Evolutionary conservation across 1,284 basidiomycete genomes (phyloP).

Genomic region (Fomitopsis pinicola): DNA sequence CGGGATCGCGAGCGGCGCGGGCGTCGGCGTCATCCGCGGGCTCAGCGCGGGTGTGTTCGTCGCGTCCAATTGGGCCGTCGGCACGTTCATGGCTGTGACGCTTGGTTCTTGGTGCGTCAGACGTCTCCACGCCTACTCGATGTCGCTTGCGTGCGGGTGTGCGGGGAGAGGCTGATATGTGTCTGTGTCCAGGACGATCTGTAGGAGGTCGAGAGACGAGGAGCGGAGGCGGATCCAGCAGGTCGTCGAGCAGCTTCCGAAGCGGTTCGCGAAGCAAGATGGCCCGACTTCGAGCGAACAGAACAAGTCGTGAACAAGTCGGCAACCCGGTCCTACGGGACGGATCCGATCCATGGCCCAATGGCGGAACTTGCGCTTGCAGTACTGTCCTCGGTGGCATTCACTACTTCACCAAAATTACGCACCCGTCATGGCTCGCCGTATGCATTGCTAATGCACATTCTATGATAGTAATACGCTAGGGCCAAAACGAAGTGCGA

Average conservation of each 20-base stretch:
- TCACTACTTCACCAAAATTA: not conserved
- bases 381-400: not conserved
- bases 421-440: not conserved
- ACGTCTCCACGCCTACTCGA: not conserved
- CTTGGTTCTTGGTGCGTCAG: constrained; percentile 43
- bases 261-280: constrained; percentile 43
- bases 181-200: constrained; percentile 49
- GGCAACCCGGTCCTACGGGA: not conserved
- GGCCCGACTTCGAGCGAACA: constrained; percentile 2
- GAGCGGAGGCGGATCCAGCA: constrained; percentile 53
- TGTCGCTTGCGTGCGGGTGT: not conserved
- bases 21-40: constrained; percentile 54
- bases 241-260: constrained; percentile 59
- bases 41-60: constrained; percentile 47
- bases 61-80: constrained; percentile 54
- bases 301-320: not conserved
- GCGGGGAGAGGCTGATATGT: not conserved
- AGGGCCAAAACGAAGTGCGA: no score
- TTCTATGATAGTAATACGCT: no score
- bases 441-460: not conserved
- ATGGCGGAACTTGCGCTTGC: not conserved
- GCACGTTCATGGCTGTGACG: constrained; percentile 48
- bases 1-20: constrained; percentile 50
- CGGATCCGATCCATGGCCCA: not conserved
- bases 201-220: constrained; percentile 47